Evolutionary conservation across 345 rosid genomes (phyloP).

Genomic region (Heritiera littoralis): DNA sequence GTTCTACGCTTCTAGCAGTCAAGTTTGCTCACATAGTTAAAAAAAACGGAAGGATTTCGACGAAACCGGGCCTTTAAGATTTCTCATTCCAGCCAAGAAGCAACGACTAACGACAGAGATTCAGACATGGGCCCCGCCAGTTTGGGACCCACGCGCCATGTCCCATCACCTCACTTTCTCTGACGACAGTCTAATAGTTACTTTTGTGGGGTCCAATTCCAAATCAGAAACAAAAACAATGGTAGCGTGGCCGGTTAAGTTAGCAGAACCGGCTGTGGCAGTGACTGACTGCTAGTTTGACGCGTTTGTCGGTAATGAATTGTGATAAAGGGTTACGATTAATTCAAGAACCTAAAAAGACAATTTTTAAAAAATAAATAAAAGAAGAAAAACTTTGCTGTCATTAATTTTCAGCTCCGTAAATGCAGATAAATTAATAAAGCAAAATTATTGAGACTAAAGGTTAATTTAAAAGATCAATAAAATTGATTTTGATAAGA

Average conservation of each 20-base stretch:
- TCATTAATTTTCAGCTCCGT: slow-evolving; percentile 2
- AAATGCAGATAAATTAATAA: neutral
- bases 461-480: too few species aligned
- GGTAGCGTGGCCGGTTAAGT: slow-evolving; percentile 24
- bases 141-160: slow-evolving; percentile 27
- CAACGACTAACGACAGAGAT: slow-evolving; percentile 43
- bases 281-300: slow-evolving; percentile 1
- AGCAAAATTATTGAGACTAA: too few species aligned
- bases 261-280: slow-evolving; percentile 1
- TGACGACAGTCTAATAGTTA: slow-evolving; percentile 27
- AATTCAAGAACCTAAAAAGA: slow-evolving; percentile 16
- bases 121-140: slow-evolving; percentile 29
- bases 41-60: neutral
- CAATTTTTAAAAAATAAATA: neutral
- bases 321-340: slow-evolving; percentile 18
- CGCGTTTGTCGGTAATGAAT: neutral
- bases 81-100: neutral
- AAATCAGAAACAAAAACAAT: neutral
- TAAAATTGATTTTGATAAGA: too few species aligned
- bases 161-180: slow-evolving; percentile 12
- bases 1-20: too few species aligned
- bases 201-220: slow-evolving; percentile 20
- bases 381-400: too few species aligned
- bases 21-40: too few species aligned
- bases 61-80: neutral